These are phyloP conservation scores for Solanum tacnaense DNA, from an alignment of 257 asterid species.

Conservation along the genomic window DNA sequence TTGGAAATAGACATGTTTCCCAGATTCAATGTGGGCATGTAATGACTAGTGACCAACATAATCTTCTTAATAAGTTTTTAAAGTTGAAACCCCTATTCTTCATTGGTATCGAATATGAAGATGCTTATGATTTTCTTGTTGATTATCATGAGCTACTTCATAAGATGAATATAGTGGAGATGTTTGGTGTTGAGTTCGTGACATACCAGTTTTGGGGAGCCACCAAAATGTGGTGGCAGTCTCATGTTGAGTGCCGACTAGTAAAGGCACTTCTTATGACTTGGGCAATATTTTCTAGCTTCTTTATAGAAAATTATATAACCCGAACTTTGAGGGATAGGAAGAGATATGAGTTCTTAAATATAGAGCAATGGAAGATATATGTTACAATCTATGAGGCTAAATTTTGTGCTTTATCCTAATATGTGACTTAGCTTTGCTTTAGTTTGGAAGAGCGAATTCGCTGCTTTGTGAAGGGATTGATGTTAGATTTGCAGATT, in stretches of 20 bases:
- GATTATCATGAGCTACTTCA: not conserved
- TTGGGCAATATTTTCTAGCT: not conserved
- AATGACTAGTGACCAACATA: not conserved
- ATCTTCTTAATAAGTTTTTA: not conserved
- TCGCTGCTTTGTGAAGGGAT: no score
- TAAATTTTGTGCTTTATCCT: no score
- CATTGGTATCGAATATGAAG: not conserved
- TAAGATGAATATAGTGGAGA: not conserved
- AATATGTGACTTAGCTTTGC: no score
- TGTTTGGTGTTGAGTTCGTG: not conserved
- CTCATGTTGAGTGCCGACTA: not conserved
- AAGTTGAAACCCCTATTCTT: not conserved
- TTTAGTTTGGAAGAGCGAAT: no score
- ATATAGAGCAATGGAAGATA: no score
- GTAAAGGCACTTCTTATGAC: not conserved
- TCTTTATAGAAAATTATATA: not conserved
- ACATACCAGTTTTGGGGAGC: not conserved
- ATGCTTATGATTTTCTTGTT: not conserved
- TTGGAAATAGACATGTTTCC: not conserved
- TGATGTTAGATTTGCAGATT: no score
- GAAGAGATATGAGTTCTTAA: no score
- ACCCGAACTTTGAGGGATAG: no score
- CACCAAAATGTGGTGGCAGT: not conserved
- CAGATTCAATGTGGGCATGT: not conserved
- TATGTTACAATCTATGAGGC: no score